Percentiles rank a stretch among this genome's conserved stretches.
Evolutionary conservation across 805 yeast genomes (phyloP).

Genomic region (Candida qinlingensis): DNA sequence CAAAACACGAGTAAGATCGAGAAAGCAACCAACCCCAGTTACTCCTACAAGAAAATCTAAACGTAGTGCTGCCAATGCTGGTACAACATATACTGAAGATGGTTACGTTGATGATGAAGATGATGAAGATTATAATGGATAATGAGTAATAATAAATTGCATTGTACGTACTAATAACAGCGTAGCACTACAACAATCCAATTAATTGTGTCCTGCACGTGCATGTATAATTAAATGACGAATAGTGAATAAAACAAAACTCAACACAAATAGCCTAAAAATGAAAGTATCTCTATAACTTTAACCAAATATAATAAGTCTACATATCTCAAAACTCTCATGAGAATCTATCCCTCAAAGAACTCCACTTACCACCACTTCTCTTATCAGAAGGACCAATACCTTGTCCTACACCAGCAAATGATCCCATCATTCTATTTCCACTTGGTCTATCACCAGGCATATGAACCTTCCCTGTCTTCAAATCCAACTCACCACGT

Average conservation of each 20-base stretch:
- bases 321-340: not conserved
- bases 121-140: too few species aligned
- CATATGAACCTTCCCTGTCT: constrained; percentile 15
- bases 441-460: not conserved
- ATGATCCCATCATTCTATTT: constrained; percentile 5
- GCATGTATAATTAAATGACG: not conserved
- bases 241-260: not conserved
- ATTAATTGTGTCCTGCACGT: not conserved
- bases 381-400: not conserved
- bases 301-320: too few species aligned
- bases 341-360: constrained; percentile 5
- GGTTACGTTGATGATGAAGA: too few species aligned
- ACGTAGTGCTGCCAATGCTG: not conserved
- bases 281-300: too few species aligned
- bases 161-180: too few species aligned
- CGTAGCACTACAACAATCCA: too few species aligned
- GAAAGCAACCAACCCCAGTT: not conserved
- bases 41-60: not conserved
- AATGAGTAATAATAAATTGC: too few species aligned
- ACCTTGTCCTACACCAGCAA: constrained; percentile 1
- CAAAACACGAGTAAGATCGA: not conserved
- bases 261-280: too few species aligned
- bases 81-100: too few species aligned
- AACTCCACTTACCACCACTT: constrained; percentile 5
- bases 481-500: constrained; percentile 20